Evolutionary conservation across 495 filamentous ascomycete species (phyloP).

Genomic region (Lophium mytilinum): DNA sequence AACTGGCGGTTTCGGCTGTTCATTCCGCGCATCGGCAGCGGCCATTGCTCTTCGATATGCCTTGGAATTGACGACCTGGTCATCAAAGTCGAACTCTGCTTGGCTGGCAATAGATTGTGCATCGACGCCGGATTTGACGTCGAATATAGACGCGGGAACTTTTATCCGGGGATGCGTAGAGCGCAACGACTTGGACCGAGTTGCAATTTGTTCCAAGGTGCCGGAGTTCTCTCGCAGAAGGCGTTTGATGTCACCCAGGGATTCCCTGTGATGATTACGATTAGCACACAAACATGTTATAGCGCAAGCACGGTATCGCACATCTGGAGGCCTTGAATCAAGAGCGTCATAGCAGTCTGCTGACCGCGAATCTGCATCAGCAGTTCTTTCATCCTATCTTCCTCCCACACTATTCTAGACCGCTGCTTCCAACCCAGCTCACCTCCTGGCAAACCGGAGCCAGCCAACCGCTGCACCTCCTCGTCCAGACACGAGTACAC

Average conservation of each 20-base stretch:
- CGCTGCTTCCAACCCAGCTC: background rate
- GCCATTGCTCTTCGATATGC: constrained; percentile 14
- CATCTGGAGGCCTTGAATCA: constrained; percentile 21
- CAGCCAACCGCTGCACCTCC: constrained; percentile 1
- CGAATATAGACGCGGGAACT: constrained; percentile 12
- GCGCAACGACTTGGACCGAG: constrained; percentile 1
- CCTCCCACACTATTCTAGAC: constrained; percentile 14
- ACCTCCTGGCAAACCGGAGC: background rate
- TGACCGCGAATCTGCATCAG: constrained; percentile 18
- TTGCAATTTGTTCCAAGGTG: constrained; percentile 5
- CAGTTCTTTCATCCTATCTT: constrained; percentile 21
- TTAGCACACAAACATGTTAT: background rate
- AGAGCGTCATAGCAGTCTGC: constrained; percentile 9
- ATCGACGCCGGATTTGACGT: background rate
- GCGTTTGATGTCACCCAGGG: constrained; percentile 8
- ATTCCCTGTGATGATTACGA: constrained; percentile 3
- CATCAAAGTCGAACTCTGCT: constrained; percentile 14
- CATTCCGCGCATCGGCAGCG: background rate
- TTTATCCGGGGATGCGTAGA: constrained; percentile 6
- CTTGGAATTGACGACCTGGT: constrained; percentile 16
- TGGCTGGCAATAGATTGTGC: constrained; percentile 5
- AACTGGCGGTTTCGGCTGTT: background rate
- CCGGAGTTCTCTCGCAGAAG: constrained; percentile 10
- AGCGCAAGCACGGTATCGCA: background rate
- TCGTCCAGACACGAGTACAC: constrained; percentile 12